These are phyloP conservation scores for Pseudodiploospora longispora DNA, from an alignment of 2,329 filamentous ascomycete genomes.

Conservation along the genomic window DNA sequence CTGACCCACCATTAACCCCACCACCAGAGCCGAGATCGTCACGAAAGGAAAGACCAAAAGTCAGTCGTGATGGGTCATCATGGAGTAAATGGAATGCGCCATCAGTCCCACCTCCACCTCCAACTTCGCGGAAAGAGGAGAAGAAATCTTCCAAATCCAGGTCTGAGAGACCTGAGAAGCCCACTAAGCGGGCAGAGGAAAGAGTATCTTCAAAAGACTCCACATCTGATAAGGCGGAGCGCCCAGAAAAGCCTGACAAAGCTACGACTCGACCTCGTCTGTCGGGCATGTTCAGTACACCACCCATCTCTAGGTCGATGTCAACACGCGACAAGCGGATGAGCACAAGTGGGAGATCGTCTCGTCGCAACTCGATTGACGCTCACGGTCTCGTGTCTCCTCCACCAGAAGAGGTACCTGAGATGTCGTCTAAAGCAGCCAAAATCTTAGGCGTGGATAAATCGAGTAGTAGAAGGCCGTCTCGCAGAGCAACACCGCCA, in stretches of 20 bases:
- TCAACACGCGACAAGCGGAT: constrained; percentile 58
- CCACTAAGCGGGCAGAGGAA: constrained; percentile 44
- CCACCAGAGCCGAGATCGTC: constrained; percentile 49
- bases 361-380: constrained; percentile 62
- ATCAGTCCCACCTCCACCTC: constrained; percentile 28
- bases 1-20: constrained; percentile 41
- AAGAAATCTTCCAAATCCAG: constrained; percentile 54
- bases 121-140: constrained; percentile 21
- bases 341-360: constrained; percentile 47
- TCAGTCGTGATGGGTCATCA: constrained; percentile 61
- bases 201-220: constrained; percentile 60
- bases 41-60: constrained; percentile 70
- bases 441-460: constrained; percentile 59
- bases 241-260: constrained; percentile 33
- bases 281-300: constrained; percentile 59
- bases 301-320: constrained; percentile 60
- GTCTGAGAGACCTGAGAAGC: constrained; percentile 58
- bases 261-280: constrained; percentile 46
- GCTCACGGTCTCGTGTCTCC: constrained; percentile 60
- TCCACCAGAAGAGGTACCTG: constrained; percentile 58
- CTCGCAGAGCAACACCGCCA: constrained; percentile 31
- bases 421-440: constrained; percentile 67
- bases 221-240: constrained; percentile 61
- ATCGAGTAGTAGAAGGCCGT: constrained; percentile 33
- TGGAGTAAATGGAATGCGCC: constrained; percentile 71